These are phyloP conservation scores for Adansonia digitata DNA, from an alignment of 345 rosid species.

Conservation along the genomic window DNA sequence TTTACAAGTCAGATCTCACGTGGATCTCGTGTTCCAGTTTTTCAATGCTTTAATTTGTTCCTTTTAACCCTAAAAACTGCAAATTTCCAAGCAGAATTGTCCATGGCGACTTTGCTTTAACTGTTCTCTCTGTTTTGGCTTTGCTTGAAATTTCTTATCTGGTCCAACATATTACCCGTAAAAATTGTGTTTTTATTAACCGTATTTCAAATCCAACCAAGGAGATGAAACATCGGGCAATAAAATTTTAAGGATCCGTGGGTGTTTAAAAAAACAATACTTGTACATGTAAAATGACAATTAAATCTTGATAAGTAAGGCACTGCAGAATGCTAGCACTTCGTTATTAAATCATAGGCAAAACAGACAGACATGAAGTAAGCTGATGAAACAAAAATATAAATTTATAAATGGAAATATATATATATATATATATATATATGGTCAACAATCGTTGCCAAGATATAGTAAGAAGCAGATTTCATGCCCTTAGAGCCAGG, in stretches of 20 bases:
- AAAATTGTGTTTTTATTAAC: too few species aligned
- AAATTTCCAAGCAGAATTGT: neutral
- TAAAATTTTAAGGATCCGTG: too few species aligned
- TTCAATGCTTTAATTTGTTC: neutral
- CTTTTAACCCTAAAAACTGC: neutral
- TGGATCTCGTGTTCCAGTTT: neutral
- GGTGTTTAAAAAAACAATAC: too few species aligned
- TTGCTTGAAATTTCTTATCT: neutral
- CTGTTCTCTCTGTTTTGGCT: neutral
- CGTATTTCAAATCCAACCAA: too few species aligned
- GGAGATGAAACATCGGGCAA: too few species aligned
- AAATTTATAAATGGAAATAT: neutral
- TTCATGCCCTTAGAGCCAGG: neutral
- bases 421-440: too few species aligned
- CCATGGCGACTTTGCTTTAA: neutral
- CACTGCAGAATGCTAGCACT: neutral
- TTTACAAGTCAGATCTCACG: constrained; percentile 2
- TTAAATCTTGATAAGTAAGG: too few species aligned
- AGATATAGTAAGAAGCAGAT: neutral
- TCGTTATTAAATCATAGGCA: neutral
- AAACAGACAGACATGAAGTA: neutral
- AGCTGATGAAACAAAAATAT: neutral
- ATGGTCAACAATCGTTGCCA: neutral
- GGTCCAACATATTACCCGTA: neutral
- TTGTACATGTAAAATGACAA: too few species aligned